Conservation (phyloP, 371 early-diverging fungal genomes). For the Apophysomyces trapeziformis region DNA sequence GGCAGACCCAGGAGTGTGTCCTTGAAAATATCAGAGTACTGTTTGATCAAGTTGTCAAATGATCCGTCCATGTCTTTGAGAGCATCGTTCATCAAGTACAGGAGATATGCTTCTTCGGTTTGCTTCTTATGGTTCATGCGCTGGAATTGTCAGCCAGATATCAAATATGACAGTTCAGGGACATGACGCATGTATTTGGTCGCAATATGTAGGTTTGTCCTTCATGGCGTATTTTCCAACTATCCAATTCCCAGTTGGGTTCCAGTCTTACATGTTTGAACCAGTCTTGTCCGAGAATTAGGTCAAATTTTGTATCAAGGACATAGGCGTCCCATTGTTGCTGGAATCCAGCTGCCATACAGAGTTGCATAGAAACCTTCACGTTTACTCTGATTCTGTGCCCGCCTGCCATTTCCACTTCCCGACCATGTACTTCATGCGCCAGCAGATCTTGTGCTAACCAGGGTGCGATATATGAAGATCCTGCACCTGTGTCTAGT, state of each 20-base stretch:
- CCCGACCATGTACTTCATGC: background rate
- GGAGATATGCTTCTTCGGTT: no score
- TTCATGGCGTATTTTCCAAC: no score
- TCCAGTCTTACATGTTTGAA: conserved; percentile 1
- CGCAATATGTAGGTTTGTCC: no score
- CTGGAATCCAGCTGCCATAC: background rate
- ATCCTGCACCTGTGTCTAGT: background rate
- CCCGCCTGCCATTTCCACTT: background rate
- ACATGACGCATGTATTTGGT: no score
- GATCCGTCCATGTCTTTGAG: no score
- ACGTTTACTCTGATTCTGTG: background rate
- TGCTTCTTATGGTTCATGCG: no score
- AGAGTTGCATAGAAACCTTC: conserved; percentile 1
- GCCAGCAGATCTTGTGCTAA: background rate
- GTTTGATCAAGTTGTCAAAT: no score
- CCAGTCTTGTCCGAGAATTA: conserved; percentile 13
- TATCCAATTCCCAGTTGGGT: background rate
- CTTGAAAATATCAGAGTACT: no score
- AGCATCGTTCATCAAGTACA: no score
- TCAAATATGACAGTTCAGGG: no score
- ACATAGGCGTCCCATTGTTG: conserved; percentile 5
- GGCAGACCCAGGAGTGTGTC: no score
- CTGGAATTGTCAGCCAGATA: no score
- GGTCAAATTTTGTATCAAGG: conserved; percentile 11
- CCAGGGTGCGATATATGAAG: background rate